These are phyloP conservation scores for Fusarium sp. DNA, from an alignment of 2,329 filamentous ascomycete genomes.

Conservation along the genomic window DNA sequence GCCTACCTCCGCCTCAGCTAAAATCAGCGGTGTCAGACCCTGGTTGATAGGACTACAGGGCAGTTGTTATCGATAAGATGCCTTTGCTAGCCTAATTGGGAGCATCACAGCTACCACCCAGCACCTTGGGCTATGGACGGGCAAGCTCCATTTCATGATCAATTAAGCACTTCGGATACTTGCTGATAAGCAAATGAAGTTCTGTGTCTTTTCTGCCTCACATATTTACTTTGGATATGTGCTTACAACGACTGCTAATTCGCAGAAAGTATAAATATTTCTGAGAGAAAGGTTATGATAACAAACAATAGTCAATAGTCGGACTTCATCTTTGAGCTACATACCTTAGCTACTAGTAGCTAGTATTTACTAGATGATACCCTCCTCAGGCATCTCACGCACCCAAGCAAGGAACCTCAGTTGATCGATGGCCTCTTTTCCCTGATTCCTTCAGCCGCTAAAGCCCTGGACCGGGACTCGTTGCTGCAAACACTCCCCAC, in stretches of 20 bases:
- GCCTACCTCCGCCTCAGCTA: slow-evolving; percentile 18
- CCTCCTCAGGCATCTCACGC: slow-evolving; percentile 19
- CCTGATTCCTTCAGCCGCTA: slow-evolving; percentile 39
- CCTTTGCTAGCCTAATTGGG: slow-evolving; percentile 24
- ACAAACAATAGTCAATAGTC: neutral
- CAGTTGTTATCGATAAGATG: slow-evolving; percentile 35
- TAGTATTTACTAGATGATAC: slow-evolving; percentile 8
- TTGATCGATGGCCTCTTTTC: slow-evolving; percentile 20
- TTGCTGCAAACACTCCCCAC: slow-evolving; percentile 44
- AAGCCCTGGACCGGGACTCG: slow-evolving; percentile 10
- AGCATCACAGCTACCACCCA: neutral
- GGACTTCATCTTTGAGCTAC: neutral
- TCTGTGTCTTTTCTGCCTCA: too few species aligned
- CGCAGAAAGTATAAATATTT: too few species aligned
- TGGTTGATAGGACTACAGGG: slow-evolving; percentile 9
- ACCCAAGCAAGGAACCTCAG: slow-evolving; percentile 23
- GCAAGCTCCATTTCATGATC: too few species aligned
- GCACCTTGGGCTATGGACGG: too few species aligned
- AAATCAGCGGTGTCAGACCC: slow-evolving; percentile 5
- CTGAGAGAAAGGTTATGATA: neutral
- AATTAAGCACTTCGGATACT: too few species aligned
- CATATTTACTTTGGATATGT: too few species aligned
- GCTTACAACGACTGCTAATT: too few species aligned
- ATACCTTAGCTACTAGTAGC: neutral
- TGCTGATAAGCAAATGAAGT: too few species aligned